Conservation (phyloP, 2,329 filamentous ascomycete genomes). For the Verticillium dahliae region DNA sequence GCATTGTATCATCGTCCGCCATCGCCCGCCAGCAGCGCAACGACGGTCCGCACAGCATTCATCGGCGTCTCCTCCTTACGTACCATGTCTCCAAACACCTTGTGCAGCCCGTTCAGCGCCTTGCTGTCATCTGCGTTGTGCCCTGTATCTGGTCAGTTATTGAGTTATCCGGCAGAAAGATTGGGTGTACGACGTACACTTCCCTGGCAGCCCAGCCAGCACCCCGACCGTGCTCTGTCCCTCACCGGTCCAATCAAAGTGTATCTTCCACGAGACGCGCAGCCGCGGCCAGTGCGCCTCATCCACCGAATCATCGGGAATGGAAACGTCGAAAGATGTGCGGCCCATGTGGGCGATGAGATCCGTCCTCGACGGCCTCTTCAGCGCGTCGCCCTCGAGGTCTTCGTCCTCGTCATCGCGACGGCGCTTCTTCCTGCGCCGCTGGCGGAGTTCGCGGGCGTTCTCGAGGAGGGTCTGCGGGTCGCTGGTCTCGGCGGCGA, state of each 20-base stretch:
- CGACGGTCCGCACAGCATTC: conserved; percentile 50
- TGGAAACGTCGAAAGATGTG: conserved; percentile 37
- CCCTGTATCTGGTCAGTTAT: conserved; percentile 37
- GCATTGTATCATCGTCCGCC: conserved; percentile 1
- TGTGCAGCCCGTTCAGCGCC: conserved; percentile 50
- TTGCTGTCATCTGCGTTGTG: conserved; percentile 49
- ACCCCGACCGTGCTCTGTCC: conserved; percentile 52
- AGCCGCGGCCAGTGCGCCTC: conserved; percentile 30
- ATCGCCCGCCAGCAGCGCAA: conserved; percentile 51
- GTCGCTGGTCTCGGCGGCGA: conserved; percentile 40
- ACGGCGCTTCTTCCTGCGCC: conserved; percentile 12
- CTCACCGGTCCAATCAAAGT: conserved; percentile 69
- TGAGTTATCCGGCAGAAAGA: neutral
- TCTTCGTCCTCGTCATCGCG: conserved; percentile 12
- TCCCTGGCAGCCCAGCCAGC: conserved; percentile 49
- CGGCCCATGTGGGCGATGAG: conserved; percentile 48
- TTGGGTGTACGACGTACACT: conserved; percentile 46
- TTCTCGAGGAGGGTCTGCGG: conserved; percentile 22
- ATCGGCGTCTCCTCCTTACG: conserved; percentile 47
- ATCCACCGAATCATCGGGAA: conserved; percentile 24
- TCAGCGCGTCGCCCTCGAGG: conserved; percentile 14
- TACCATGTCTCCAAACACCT: conserved; percentile 54
- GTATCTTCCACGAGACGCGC: conserved; percentile 55
- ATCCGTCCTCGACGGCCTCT: conserved; percentile 27
- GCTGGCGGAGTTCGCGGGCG: conserved; percentile 21